Percentiles rank a stretch among this genome's conserved stretches.
These are phyloP conservation scores for Sphaceloma murrayae DNA, from an alignment of 2,329 filamentous ascomycete genomes.

Conservation along the genomic window DNA sequence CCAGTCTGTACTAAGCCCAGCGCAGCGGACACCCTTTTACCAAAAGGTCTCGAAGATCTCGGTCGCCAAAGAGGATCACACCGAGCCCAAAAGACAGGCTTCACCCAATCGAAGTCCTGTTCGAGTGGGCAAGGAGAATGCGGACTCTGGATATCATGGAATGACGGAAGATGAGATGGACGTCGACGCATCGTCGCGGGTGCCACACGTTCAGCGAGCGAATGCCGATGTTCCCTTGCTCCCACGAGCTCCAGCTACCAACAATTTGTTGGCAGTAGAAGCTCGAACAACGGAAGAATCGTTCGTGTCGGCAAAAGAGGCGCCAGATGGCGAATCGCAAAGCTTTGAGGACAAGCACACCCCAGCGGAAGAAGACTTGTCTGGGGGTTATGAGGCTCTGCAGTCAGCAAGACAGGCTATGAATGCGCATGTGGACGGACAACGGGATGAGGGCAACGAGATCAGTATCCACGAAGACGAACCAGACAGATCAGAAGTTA, in stretches of 20 bases:
- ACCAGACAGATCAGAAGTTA: conserved; percentile 37
- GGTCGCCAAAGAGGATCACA: conserved; percentile 45
- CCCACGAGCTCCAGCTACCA: conserved; percentile 10
- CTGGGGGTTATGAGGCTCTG: conserved; percentile 23
- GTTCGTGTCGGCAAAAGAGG: conserved; percentile 42
- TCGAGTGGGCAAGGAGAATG: conserved; percentile 30
- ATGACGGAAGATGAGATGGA: conserved; percentile 49
- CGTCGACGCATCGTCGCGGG: conserved; percentile 21
- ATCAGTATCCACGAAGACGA: conserved; percentile 29
- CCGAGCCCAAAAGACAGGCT: conserved; percentile 21
- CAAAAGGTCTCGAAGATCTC: conserved; percentile 50
- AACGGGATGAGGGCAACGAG: conserved; percentile 20
- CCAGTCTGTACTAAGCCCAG: conserved; percentile 25
- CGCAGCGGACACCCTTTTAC: conserved; percentile 40
- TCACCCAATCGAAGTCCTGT: conserved; percentile 28
- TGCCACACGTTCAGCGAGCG: not conserved
- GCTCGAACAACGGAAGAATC: conserved; percentile 28
- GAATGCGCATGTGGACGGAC: conserved; percentile 18
- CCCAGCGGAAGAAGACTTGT: conserved; percentile 8
- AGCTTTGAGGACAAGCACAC: conserved; percentile 25
- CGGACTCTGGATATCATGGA: conserved; percentile 64
- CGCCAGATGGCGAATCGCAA: too few species aligned
- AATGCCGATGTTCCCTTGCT: not conserved
- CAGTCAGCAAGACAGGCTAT: conserved; percentile 17
- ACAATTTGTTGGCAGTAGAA: conserved; percentile 12